phyloP scores from a whole-genome alignment of 495 filamentous ascomycete genomes.

The Hypoxylon lienhwacheense region DNA sequence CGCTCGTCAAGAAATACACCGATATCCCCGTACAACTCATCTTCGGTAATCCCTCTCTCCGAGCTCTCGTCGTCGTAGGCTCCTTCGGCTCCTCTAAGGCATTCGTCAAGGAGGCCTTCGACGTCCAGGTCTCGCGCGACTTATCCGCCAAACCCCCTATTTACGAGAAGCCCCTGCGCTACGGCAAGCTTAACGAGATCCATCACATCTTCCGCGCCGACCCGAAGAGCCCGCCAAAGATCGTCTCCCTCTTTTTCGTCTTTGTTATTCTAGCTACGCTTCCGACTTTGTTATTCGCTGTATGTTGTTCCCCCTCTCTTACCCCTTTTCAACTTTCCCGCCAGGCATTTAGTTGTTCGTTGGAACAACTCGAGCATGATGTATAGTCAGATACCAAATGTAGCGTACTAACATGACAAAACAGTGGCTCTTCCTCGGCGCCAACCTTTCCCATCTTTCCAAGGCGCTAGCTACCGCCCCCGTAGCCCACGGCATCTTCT shows the following conservation, averaged over 20 bases:
- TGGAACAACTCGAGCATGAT: not conserved
- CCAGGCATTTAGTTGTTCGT: not conserved
- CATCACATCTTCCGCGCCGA: slow-evolving; percentile 86
- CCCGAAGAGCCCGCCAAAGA: slow-evolving; percentile 75
- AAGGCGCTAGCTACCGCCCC: slow-evolving; percentile 73
- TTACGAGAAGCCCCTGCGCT: slow-evolving; percentile 69
- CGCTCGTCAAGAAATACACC: slow-evolving; percentile 69
- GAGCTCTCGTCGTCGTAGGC: slow-evolving; percentile 77
- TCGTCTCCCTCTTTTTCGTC: slow-evolving; percentile 78
- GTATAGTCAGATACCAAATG: not conserved
- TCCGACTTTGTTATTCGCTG: slow-evolving; percentile 68
- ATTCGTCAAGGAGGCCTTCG: slow-evolving; percentile 69
- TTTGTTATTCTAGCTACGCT: slow-evolving; percentile 69
- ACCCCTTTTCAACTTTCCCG: not conserved
- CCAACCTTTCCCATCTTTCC: slow-evolving; percentile 77
- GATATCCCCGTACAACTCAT: slow-evolving; percentile 88
- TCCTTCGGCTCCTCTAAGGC: slow-evolving; percentile 78
- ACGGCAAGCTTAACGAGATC: slow-evolving; percentile 81
- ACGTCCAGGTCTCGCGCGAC: slow-evolving; percentile 58
- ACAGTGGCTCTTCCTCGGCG: slow-evolving; percentile 80
- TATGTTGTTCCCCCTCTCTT: slow-evolving; percentile 49
- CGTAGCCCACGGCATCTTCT: slow-evolving; percentile 76
- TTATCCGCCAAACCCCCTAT: slow-evolving; percentile 60
- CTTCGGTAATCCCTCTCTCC: slow-evolving; percentile 62
- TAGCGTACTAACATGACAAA: slow-evolving; percentile 17